phyloP scores from a whole-genome alignment of 495 filamentous ascomycete species.

The Extremus antarcticus region DNA sequence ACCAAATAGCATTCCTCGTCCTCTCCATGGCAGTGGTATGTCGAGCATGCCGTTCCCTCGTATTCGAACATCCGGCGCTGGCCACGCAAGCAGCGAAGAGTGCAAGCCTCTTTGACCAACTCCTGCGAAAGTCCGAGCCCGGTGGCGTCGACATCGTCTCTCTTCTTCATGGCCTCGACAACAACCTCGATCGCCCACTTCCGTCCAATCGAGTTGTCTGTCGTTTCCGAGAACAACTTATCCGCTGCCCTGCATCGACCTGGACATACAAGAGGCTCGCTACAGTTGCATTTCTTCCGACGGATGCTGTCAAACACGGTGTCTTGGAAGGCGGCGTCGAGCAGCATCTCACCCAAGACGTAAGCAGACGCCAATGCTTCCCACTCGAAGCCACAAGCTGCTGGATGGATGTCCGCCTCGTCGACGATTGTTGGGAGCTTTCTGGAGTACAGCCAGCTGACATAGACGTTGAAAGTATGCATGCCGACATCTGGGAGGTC shows the following conservation, averaged over 20 bases:
- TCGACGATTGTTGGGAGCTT: neutral
- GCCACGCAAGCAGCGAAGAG: no score
- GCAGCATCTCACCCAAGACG: neutral
- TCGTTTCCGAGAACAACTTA: neutral
- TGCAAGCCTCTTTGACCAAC: no score
- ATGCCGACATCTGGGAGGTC: neutral
- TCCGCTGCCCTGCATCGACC: neutral
- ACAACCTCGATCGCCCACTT: neutral
- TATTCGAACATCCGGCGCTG: no score
- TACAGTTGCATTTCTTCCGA: neutral
- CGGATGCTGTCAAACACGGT: neutral
- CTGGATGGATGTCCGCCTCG: neutral
- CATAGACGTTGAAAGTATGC: neutral
- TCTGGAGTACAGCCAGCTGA: neutral
- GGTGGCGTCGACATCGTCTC: neutral
- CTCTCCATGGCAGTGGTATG: neutral
- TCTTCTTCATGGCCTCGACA: neutral
- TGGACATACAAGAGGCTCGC: neutral
- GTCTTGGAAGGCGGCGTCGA: neutral
- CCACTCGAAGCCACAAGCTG: neutral
- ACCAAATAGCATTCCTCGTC: neutral
- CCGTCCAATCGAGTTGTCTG: neutral
- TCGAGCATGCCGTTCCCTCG: no score
- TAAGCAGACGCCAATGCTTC: neutral
- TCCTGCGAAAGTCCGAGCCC: no score